These are phyloP conservation scores for Backusella tuberculispora DNA, from an alignment of 192 early-diverging fungal species.

Conservation along the genomic window DNA sequence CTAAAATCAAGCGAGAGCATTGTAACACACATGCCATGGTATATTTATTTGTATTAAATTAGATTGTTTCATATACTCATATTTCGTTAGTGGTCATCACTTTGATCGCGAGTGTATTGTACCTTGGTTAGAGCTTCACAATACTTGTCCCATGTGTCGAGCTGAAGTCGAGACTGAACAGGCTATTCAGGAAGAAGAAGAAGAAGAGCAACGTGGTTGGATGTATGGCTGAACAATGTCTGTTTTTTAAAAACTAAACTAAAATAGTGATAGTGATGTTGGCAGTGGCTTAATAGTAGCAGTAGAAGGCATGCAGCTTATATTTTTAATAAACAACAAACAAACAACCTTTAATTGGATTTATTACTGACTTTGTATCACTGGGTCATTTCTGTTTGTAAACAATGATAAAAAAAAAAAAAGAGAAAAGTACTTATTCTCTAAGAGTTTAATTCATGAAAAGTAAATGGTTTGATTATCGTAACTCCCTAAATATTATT, in stretches of 20 bases:
- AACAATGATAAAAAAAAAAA: not conserved
- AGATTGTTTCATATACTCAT: not conserved
- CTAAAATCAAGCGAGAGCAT: constrained; percentile 31
- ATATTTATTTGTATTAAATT: not conserved
- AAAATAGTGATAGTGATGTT: not conserved
- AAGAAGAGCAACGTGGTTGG: constrained; percentile 39
- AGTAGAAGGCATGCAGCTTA: not conserved
- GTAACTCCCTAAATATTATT: not conserved
- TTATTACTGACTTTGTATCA: constrained; percentile 9
- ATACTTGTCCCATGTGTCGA: constrained; percentile 48
- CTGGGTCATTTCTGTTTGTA: constrained; percentile 6
- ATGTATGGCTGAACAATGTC: constrained; percentile 38
- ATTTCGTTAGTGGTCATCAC: constrained; percentile 37
- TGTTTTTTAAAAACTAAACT: not conserved
- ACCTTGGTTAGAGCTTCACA: constrained; percentile 44
- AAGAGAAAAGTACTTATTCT: no score
- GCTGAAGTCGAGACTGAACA: constrained; percentile 41
- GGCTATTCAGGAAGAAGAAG: constrained; percentile 40
- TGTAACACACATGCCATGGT: constrained; percentile 49
- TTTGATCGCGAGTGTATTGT: constrained; percentile 45
- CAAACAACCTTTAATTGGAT: not conserved
- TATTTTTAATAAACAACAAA: constrained; percentile 6
- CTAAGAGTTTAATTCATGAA: no score
- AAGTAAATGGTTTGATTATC: no score
- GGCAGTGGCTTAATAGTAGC: not conserved